Conservation (phyloP, 805 yeast genomes). For the Teunomyces aglyptinius region DNA sequence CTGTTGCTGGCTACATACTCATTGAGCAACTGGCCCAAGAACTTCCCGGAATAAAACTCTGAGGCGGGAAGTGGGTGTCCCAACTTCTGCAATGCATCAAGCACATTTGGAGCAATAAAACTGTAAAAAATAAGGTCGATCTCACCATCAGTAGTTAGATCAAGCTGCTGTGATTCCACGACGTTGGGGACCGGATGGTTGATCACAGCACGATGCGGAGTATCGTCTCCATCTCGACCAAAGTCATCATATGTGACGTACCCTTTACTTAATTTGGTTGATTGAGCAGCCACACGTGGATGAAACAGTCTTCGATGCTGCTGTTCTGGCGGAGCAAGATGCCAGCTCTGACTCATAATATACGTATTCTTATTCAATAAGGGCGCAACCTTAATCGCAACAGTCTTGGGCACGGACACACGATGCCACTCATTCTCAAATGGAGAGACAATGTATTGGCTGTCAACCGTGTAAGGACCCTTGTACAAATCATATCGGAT, state of each 20-base stretch:
- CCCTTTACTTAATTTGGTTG: conserved; percentile 51
- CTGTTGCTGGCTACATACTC: conserved; percentile 24
- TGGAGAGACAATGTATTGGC: conserved; percentile 82
- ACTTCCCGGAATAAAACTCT: conserved; percentile 28
- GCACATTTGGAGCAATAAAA: conserved; percentile 51
- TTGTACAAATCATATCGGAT: conserved; percentile 81
- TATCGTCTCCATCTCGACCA: conserved; percentile 86
- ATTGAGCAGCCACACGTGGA: conserved; percentile 7
- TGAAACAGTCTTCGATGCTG: not conserved
- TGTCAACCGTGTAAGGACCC: conserved; percentile 79
- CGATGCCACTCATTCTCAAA: conserved; percentile 78
- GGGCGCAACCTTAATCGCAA: conserved; percentile 55
- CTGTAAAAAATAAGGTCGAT: conserved; percentile 79
- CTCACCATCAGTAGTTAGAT: conserved; percentile 17
- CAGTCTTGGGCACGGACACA: conserved; percentile 53
- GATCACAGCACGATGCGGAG: conserved; percentile 59
- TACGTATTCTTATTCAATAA: conserved; percentile 58
- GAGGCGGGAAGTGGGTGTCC: conserved; percentile 14
- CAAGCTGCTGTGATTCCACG: conserved; percentile 50
- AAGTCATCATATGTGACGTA: conserved; percentile 80
- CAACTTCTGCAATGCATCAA: conserved; percentile 30
- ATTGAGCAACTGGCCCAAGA: conserved; percentile 33
- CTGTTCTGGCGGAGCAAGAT: conserved; percentile 25
- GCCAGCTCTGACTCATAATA: conserved; percentile 26
- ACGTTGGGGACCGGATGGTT: conserved; percentile 75